Conservation (phyloP, 257 asterid species). For the Petunia axillaris region DNA sequence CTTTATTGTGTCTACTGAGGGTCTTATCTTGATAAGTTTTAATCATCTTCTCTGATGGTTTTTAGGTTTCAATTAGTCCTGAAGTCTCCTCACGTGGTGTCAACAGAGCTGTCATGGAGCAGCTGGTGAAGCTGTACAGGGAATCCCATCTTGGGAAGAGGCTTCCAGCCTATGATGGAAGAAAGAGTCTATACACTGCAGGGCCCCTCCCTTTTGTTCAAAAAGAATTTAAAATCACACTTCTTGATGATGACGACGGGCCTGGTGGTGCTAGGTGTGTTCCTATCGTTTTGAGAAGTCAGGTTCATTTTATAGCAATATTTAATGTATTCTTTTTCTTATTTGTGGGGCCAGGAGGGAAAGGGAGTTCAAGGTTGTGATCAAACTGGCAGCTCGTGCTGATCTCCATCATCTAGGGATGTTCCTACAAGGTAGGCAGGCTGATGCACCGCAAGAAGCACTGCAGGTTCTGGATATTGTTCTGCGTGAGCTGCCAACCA, state of each 20-base stretch:
- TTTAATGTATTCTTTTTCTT: conserved; percentile 13
- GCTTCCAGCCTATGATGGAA: conserved; percentile 96
- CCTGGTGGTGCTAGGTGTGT: conserved; percentile 60
- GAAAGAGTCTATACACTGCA: conserved; percentile 94
- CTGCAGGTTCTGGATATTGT: conserved; percentile 95
- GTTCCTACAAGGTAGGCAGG: conserved; percentile 89
- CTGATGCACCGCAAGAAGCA: conserved; percentile 98
- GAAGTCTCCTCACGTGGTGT: conserved; percentile 90
- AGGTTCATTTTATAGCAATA: neutral
- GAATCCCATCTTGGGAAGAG: conserved; percentile 86
- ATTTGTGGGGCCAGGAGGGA: conserved; percentile 58
- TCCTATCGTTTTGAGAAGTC: conserved; percentile 1
- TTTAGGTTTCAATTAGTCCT: conserved; percentile 80
- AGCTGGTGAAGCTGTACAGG: conserved; percentile 63
- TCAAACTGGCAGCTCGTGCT: conserved; percentile 91
- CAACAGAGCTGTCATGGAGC: conserved; percentile 90
- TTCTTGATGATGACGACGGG: conserved; percentile 81
- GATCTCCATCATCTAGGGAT: conserved; percentile 91
- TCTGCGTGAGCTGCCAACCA: conserved; percentile 85
- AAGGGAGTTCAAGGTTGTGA: conserved; percentile 79
- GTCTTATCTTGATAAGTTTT: neutral
- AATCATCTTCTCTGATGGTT: conserved; percentile 10
- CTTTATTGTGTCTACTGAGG: neutral
- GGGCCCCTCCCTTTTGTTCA: conserved; percentile 84
- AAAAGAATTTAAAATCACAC: conserved; percentile 68